These are phyloP conservation scores for Serpula lacrymans DNA, from an alignment of 768 basidiomycete genomes.

Conservation along the genomic window DNA sequence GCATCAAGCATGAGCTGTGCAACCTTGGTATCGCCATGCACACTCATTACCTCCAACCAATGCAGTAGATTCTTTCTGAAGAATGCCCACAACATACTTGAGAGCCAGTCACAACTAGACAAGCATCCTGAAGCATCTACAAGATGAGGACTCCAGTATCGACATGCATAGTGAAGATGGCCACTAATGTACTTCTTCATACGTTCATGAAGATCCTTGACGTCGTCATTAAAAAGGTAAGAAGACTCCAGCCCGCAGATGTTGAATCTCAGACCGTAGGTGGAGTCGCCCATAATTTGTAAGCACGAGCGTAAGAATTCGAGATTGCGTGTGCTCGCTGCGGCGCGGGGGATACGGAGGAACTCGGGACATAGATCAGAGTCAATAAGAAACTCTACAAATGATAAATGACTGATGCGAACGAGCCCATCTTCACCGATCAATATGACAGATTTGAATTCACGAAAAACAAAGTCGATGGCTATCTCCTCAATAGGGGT, in stretches of 20 bases:
- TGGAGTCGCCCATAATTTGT: constrained; percentile 20
- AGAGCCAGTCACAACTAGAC: constrained; percentile 5
- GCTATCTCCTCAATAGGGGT: not conserved
- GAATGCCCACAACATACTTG: constrained; percentile 15
- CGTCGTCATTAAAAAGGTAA: constrained; percentile 3
- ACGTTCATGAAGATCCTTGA: constrained; percentile 1
- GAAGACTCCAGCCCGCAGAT: constrained; percentile 18
- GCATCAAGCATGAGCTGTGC: too few species aligned
- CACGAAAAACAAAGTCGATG: not conserved
- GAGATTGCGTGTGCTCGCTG: constrained; percentile 16
- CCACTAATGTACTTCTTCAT: not conserved
- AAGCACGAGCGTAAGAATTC: constrained; percentile 23
- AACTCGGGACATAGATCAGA: constrained; percentile 22
- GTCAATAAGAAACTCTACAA: constrained; percentile 31
- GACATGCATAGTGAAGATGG: constrained; percentile 19
- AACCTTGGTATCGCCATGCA: too few species aligned
- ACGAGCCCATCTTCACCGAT: constrained; percentile 25
- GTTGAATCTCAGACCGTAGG: constrained; percentile 11
- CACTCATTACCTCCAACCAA: constrained; percentile 30
- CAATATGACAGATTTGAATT: not conserved
- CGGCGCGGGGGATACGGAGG: constrained; percentile 27
- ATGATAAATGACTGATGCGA: constrained; percentile 29
- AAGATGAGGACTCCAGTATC: constrained; percentile 28
- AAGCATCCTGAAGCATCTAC: constrained; percentile 9
- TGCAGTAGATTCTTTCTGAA: constrained; percentile 25